phyloP scores from a whole-genome alignment of 1,284 basidiomycete species.

The Cryptococcus sp. region DNA sequence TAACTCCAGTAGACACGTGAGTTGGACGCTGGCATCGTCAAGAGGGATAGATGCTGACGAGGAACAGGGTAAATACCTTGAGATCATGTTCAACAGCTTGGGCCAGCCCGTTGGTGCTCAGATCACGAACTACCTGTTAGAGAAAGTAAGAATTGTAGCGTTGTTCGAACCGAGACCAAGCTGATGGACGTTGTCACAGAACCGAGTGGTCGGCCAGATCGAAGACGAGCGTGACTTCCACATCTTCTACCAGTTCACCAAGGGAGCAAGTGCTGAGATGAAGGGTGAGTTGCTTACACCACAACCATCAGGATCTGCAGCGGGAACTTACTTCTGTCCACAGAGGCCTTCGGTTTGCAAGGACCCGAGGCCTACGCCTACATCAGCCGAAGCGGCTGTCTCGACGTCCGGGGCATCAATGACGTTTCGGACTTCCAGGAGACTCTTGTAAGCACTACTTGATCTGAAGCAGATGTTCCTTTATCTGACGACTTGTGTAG shows the following conservation, averaged over 20 bases:
- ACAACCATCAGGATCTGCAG: not conserved
- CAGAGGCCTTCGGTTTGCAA: conserved; percentile 94
- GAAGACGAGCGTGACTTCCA: conserved; percentile 97
- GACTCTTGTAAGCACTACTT: conserved; percentile 64
- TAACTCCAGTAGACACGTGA: conserved; percentile 94
- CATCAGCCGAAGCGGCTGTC: conserved; percentile 85
- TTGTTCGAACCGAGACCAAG: not conserved
- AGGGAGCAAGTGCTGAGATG: conserved; percentile 83
- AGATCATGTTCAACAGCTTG: conserved; percentile 95
- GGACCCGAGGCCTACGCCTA: conserved; percentile 95
- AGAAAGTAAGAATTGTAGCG: conserved; percentile 62
- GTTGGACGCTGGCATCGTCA: conserved; percentile 39
- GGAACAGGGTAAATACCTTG: conserved; percentile 89
- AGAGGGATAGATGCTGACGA: conserved; percentile 5
- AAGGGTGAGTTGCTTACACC: conserved; percentile 59
- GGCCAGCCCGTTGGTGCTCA: conserved; percentile 96
- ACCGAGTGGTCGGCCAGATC: conserved; percentile 94
- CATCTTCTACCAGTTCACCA: conserved; percentile 99
- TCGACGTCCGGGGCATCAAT: conserved; percentile 87
- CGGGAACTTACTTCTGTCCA: conserved; percentile 14
- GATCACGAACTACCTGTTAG: conserved; percentile 97
- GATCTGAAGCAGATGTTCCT: not conserved
- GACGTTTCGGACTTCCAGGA: conserved; percentile 83
- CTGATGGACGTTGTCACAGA: conserved; percentile 43
- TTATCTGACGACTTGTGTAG: conserved; percentile 49